These are phyloP conservation scores for Heracleum sosnowskyi DNA, from an alignment of 129 eudicot species.

Conservation along the genomic window DNA sequence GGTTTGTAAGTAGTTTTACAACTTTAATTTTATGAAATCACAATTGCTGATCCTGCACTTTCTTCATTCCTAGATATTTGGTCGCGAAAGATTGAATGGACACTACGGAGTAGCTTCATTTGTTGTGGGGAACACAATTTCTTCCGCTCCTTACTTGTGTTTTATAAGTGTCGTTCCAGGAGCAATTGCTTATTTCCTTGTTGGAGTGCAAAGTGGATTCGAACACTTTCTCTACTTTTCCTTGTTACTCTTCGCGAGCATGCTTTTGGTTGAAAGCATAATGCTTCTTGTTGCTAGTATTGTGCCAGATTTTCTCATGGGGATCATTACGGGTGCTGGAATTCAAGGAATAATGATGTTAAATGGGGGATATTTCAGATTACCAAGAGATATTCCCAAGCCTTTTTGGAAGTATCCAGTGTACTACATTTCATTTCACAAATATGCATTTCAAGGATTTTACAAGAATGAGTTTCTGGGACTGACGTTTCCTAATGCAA, in stretches of 20 bases:
- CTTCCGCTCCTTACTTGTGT: constrained; percentile 82
- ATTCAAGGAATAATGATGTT: constrained; percentile 27
- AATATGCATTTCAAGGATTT: constrained; percentile 49
- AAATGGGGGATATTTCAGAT: constrained; percentile 1
- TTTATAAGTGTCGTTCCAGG: constrained; percentile 76
- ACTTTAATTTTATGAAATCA: background rate
- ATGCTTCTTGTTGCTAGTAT: constrained; percentile 52
- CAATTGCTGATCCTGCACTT: background rate
- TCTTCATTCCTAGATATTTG: constrained; percentile 48
- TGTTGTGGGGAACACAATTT: constrained; percentile 83
- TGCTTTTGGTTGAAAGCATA: constrained; percentile 53
- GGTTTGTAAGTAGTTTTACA: constrained; percentile 23
- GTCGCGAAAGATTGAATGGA: constrained; percentile 87
- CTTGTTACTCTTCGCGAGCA: constrained; percentile 74
- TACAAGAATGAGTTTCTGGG: constrained; percentile 61
- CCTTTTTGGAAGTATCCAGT: constrained; percentile 11
- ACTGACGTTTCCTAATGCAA: constrained; percentile 20
- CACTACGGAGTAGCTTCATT: constrained; percentile 92
- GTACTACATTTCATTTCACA: constrained; percentile 47
- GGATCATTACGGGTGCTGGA: constrained; percentile 37
- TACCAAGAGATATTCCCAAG: background rate
- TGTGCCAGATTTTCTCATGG: constrained; percentile 47
- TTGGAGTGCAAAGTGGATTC: constrained; percentile 54
- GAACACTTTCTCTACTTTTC: constrained; percentile 75
- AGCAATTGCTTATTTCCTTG: constrained; percentile 84